Evolutionary conservation across 2,329 filamentous ascomycete species (phyloP).

Genomic region (Fusarium chaquense): DNA sequence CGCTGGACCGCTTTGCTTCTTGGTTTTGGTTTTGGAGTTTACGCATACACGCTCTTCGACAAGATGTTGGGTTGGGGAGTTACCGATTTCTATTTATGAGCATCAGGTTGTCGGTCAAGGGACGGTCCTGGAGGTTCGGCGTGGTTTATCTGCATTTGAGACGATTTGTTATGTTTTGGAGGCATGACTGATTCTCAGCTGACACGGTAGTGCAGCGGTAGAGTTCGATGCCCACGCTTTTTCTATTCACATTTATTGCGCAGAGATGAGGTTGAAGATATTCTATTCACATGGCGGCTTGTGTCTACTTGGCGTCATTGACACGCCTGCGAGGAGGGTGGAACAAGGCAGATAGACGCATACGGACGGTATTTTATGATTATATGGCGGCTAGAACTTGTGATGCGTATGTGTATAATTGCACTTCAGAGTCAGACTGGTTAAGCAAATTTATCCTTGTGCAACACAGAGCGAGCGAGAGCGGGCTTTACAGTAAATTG

Average conservation of each 20-base stretch:
- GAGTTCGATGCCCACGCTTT: constrained; percentile 1
- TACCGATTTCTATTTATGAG: constrained; percentile 42
- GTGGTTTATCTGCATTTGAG: constrained; percentile 41
- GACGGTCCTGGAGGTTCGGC: constrained; percentile 39
- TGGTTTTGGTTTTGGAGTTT: constrained; percentile 46
- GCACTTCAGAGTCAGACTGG: constrained; percentile 4
- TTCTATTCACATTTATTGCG: constrained; percentile 15
- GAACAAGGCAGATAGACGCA: constrained; percentile 35
- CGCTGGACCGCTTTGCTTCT: constrained; percentile 27
- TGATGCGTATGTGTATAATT: constrained; percentile 13
- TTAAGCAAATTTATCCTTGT: constrained; percentile 2
- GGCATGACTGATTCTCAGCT: not conserved
- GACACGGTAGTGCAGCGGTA: not conserved
- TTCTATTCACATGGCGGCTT: constrained; percentile 7
- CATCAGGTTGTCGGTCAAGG: constrained; percentile 42
- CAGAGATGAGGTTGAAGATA: constrained; percentile 1
- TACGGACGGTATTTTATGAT: constrained; percentile 38
- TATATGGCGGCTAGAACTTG: constrained; percentile 20
- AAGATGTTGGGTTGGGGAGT: constrained; percentile 42
- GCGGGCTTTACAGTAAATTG: not conserved
- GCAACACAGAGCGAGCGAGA: not conserved
- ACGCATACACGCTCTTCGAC: constrained; percentile 43
- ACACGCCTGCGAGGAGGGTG: constrained; percentile 7
- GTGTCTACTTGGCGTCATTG: constrained; percentile 10
- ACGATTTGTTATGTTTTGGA: constrained; percentile 18